phyloP scores from a whole-genome alignment of 805 yeast genomes.

The Yueomyces sinensis region DNA sequence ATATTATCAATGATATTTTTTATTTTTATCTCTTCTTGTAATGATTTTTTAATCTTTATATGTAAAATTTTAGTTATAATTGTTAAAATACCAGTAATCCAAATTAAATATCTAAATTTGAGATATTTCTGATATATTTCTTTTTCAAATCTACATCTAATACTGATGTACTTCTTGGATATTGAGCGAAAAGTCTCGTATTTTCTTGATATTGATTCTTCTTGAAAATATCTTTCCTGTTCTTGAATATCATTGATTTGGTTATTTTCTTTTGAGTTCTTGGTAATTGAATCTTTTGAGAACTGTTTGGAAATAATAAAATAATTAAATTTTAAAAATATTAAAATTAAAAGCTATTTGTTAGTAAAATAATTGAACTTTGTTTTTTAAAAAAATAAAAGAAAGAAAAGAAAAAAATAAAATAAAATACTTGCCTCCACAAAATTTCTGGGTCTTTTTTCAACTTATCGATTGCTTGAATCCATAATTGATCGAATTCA shows the following conservation, averaged over 20 bases:
- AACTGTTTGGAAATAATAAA: slow-evolving; percentile 18
- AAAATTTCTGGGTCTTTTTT: slow-evolving; percentile 47
- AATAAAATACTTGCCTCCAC: slow-evolving; percentile 6
- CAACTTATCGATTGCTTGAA: slow-evolving; percentile 40
- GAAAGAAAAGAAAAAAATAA: slow-evolving; percentile 1
- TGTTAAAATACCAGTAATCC: slow-evolving; percentile 3
- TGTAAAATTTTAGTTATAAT: slow-evolving; percentile 18
- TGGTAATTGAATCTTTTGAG: no score
- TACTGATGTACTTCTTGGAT: slow-evolving; percentile 50
- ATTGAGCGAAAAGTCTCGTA: slow-evolving; percentile 57
- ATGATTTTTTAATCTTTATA: slow-evolving; percentile 26
- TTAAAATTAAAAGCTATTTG: slow-evolving; percentile 10
- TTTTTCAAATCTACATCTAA: slow-evolving; percentile 42
- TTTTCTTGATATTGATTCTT: slow-evolving; percentile 18
- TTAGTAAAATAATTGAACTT: slow-evolving; percentile 7
- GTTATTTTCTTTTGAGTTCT: slow-evolving; percentile 23
- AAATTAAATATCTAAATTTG: slow-evolving; percentile 13
- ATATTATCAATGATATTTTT: slow-evolving; percentile 36
- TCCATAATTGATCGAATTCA: slow-evolving; percentile 56
- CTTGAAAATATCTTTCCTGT: slow-evolving; percentile 26
- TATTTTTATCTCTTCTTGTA: slow-evolving; percentile 28
- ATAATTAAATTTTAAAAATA: neutral
- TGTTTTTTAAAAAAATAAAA: neutral
- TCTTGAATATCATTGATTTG: slow-evolving; percentile 27
- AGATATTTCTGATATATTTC: slow-evolving; percentile 30